These are phyloP conservation scores for Cocos nucifera DNA, from an alignment of 176 grass and related monocot species.

Conservation along the genomic window DNA sequence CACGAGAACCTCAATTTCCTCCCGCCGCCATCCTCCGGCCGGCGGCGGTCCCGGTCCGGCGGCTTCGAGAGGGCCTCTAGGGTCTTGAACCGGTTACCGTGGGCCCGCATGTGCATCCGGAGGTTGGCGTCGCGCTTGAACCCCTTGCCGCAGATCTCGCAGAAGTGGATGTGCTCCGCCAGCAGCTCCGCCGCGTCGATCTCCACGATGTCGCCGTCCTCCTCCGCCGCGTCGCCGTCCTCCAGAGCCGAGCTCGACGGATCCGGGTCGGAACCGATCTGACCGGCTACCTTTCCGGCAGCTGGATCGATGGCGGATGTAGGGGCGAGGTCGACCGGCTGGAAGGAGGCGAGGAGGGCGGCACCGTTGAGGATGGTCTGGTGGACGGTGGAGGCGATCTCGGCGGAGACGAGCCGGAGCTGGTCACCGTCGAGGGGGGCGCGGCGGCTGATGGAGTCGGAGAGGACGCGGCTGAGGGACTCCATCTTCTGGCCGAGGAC, in stretches of 20 bases:
- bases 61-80: slow-evolving; percentile 74
- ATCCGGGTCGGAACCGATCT: neutral
- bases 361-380: slow-evolving; percentile 67
- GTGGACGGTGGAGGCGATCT: slow-evolving; percentile 70
- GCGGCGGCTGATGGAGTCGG: slow-evolving; percentile 5
- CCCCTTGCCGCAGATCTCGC: slow-evolving; percentile 90
- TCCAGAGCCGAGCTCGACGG: slow-evolving; percentile 1
- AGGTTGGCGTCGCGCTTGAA: slow-evolving; percentile 98
- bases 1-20: slow-evolving; percentile 72
- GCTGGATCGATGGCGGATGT: neutral
- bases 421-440: neutral
- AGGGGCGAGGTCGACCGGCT: slow-evolving; percentile 12
- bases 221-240: slow-evolving; percentile 28
- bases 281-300: neutral
- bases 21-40: slow-evolving; percentile 20
- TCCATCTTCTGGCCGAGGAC: slow-evolving; percentile 11
- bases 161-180: slow-evolving; percentile 82
- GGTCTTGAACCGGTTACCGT: slow-evolving; percentile 94
- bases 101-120: slow-evolving; percentile 99
- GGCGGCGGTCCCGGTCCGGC: slow-evolving; percentile 19
- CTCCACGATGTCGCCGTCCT: slow-evolving; percentile 68
- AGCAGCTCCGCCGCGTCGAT: slow-evolving; percentile 75
- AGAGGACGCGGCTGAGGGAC: slow-evolving; percentile 15
- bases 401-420: slow-evolving; percentile 33
- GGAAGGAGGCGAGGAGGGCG: slow-evolving; percentile 58